Evolutionary conservation across 768 basidiomycete species (phyloP).

Genomic region (Hemileccinum rubropunctum): DNA sequence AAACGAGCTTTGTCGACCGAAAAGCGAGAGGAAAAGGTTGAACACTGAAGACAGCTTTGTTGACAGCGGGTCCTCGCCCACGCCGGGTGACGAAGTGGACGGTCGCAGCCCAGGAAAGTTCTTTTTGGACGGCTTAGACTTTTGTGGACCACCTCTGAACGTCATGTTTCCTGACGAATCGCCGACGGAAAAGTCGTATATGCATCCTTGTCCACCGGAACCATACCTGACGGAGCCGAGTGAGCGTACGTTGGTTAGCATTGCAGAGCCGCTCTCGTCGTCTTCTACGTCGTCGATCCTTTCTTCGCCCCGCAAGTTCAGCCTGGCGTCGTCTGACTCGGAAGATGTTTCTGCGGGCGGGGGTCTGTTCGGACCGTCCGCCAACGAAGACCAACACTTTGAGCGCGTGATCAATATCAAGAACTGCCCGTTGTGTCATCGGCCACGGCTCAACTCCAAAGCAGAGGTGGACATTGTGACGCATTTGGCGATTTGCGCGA

Average conservation of each 20-base stretch:
- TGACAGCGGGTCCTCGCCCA: constrained; percentile 51
- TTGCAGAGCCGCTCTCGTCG: constrained; percentile 27
- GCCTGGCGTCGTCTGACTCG: constrained; percentile 45
- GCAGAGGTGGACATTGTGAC: constrained; percentile 95
- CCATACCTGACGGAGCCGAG: constrained; percentile 44
- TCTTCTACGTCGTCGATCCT: constrained; percentile 9
- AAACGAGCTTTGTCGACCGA: constrained; percentile 71
- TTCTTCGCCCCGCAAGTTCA: constrained; percentile 29
- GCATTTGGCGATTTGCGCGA: constrained; percentile 95
- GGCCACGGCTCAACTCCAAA: constrained; percentile 79
- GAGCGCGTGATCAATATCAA: constrained; percentile 95
- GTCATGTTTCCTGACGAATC: constrained; percentile 29
- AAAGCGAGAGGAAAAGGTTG: constrained; percentile 66
- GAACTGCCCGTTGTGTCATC: constrained; percentile 91
- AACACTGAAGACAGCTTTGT: constrained; percentile 42
- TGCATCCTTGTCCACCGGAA: constrained; percentile 12
- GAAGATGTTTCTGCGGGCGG: constrained; percentile 35
- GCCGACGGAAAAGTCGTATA: constrained; percentile 21
- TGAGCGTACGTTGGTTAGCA: constrained; percentile 41
- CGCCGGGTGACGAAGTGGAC: constrained; percentile 43
- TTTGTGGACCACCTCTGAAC: constrained; percentile 51
- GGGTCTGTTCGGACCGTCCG: constrained; percentile 5
- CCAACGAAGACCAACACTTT: constrained; percentile 37
- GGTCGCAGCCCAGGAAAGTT: constrained; percentile 34
- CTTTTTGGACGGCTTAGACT: constrained; percentile 56